Percentiles rank a stretch among this genome's conserved stretches.
phyloP scores from a whole-genome alignment of 2,329 filamentous ascomycete genomes.

The Thyridium curvatum region DNA sequence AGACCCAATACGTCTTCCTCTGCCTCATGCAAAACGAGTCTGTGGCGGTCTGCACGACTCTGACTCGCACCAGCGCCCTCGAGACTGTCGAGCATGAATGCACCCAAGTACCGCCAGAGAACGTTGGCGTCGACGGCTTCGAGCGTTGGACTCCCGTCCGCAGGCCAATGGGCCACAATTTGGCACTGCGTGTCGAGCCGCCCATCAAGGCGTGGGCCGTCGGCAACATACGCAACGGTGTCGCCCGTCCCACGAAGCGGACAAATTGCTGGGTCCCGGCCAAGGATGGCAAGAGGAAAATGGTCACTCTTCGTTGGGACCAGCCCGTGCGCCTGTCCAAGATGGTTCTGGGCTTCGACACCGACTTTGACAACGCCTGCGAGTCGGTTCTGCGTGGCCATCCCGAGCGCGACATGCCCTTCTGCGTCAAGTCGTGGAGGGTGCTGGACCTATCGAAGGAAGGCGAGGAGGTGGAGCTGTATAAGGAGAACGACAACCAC shows the following conservation, averaged over 20 bases:
- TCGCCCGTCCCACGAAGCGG: constrained; percentile 15
- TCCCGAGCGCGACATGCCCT: constrained; percentile 14
- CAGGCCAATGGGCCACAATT: constrained; percentile 16
- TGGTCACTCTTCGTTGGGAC: constrained; percentile 9
- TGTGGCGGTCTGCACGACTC: constrained; percentile 12
- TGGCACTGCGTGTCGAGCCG: constrained; percentile 10
- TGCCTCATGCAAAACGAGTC: constrained; percentile 15
- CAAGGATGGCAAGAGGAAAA: background rate
- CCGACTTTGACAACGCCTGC: constrained; percentile 16
- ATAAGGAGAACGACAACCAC: constrained; percentile 11
- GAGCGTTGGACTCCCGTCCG: constrained; percentile 17
- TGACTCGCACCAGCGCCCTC: constrained; percentile 11
- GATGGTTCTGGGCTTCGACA: constrained; percentile 16
- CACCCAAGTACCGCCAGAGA: constrained; percentile 11
- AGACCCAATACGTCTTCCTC: constrained; percentile 15
- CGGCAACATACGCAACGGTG: constrained; percentile 11
- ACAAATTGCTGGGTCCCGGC: constrained; percentile 15
- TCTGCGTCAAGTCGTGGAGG: constrained; percentile 16
- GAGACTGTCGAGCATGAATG: constrained; percentile 18
- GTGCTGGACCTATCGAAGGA: constrained; percentile 11
- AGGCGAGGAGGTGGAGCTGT: constrained; percentile 11
- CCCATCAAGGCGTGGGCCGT: constrained; percentile 10
- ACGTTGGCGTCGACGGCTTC: constrained; percentile 16
- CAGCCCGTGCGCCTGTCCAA: constrained; percentile 6
- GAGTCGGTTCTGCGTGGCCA: constrained; percentile 17